These are phyloP conservation scores for Cytospora leucostoma DNA, from an alignment of 2,329 filamentous ascomycete genomes.

Conservation along the genomic window DNA sequence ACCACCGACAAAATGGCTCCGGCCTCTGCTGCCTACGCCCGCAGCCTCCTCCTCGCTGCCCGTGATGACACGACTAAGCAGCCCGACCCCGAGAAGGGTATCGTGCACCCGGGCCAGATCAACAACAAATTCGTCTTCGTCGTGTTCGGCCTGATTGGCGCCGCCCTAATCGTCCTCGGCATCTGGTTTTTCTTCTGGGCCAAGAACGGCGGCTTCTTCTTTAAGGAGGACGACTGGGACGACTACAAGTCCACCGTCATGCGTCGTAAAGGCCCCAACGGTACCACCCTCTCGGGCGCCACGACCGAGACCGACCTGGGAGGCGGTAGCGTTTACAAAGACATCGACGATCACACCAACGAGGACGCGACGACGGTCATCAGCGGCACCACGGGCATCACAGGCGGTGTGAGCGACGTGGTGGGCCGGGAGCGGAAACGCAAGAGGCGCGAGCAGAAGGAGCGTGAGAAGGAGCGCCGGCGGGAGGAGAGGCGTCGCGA, in stretches of 20 bases:
- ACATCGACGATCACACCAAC: conserved; percentile 56
- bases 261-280: conserved; percentile 84
- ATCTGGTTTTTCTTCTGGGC: conserved; percentile 99
- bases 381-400: conserved; percentile 53
- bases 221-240: conserved; percentile 86
- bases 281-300: conserved; percentile 78
- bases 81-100: conserved; percentile 47
- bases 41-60: conserved; percentile 39
- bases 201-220: conserved; percentile 91
- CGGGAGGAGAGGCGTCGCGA: conserved; percentile 40
- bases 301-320: conserved; percentile 82
- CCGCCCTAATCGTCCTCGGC: conserved; percentile 68
- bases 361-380: conserved; percentile 41
- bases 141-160: conserved; percentile 82
- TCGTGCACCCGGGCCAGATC: conserved; percentile 57
- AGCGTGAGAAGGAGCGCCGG: conserved; percentile 49
- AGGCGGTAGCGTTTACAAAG: conserved; percentile 82
- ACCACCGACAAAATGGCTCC: conserved; percentile 42
- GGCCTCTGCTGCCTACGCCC: conserved; percentile 31
- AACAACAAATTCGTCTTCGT: conserved; percentile 76
- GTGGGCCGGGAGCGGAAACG: conserved; percentile 55
- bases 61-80: conserved; percentile 40
- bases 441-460: conserved; percentile 55
- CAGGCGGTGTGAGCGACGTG: conserved; percentile 58
- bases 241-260: conserved; percentile 97